Evolutionary conservation across 2,329 filamentous ascomycete genomes (phyloP).

Genomic region (Fusarium mundagurra): DNA sequence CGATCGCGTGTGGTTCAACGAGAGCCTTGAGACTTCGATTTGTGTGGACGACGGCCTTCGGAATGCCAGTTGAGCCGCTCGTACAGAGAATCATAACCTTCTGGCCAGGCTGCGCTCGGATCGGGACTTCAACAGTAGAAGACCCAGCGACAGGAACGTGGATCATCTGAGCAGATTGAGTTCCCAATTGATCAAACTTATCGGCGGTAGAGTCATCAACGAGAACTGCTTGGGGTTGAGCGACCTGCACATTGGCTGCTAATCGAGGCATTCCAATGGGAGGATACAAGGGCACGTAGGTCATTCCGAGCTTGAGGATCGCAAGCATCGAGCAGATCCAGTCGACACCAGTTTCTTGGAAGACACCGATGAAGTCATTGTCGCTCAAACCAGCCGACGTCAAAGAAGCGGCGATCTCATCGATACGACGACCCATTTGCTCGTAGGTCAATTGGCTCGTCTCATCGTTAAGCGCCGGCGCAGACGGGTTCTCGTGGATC

Average conservation of each 20-base stretch:
- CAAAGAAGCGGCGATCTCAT: background rate
- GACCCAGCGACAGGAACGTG: background rate
- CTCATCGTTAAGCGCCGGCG: background rate
- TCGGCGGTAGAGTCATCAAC: background rate
- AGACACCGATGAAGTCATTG: background rate
- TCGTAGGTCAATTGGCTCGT: background rate
- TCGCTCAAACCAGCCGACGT: background rate
- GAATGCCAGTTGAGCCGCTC: constrained; percentile 17
- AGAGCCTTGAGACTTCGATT: constrained; percentile 5
- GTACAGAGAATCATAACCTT: constrained; percentile 18
- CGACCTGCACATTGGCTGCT: background rate
- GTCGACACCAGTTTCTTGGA: background rate
- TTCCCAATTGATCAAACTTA: background rate
- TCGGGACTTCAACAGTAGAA: background rate
- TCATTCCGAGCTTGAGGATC: constrained; percentile 2
- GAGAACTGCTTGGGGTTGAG: constrained; percentile 8
- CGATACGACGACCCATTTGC: background rate
- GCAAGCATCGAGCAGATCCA: constrained; percentile 13
- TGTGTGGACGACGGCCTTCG: background rate
- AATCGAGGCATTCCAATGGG: background rate
- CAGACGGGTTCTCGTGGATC: background rate
- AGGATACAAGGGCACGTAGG: constrained; percentile 13
- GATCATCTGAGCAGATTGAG: background rate
- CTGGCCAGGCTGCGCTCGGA: background rate
- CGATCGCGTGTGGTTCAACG: background rate